Conservation (phyloP, 2,329 filamentous ascomycete species). For the Microcyclosporella mali region DNA sequence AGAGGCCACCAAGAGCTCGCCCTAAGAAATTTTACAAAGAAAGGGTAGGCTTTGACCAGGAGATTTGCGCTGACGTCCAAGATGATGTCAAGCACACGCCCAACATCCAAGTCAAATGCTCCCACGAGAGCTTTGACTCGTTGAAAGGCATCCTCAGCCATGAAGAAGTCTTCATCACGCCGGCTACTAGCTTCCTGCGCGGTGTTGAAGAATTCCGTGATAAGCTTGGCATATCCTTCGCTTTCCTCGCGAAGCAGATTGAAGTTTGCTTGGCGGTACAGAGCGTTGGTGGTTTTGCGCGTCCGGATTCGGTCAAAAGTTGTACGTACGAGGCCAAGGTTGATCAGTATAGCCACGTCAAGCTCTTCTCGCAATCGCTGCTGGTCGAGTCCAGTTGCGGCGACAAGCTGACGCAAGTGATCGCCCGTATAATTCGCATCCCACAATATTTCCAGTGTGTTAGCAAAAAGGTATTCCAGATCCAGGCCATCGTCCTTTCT, state of each 20-base stretch:
- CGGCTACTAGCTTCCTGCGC: slow-evolving; percentile 55
- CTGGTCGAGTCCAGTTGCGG: slow-evolving; percentile 65
- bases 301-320: slow-evolving; percentile 79
- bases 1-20: slow-evolving; percentile 96
- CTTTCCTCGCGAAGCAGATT: slow-evolving; percentile 92
- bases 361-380: slow-evolving; percentile 71
- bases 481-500: slow-evolving; percentile 45
- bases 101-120: slow-evolving; percentile 94
- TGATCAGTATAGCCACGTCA: slow-evolving; percentile 69
- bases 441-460: slow-evolving; percentile 72
- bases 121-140: slow-evolving; percentile 90
- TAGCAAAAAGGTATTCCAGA: slow-evolving; percentile 63
- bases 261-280: slow-evolving; percentile 95
- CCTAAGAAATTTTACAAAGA: slow-evolving; percentile 88
- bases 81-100: slow-evolving; percentile 86
- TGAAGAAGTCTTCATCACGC: slow-evolving; percentile 67
- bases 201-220: slow-evolving; percentile 91
- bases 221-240: slow-evolving; percentile 92
- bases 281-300: slow-evolving; percentile 81
- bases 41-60: slow-evolving; percentile 84
- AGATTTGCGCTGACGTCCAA: slow-evolving; percentile 92
- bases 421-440: slow-evolving; percentile 59
- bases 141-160: slow-evolving; percentile 81
- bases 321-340: slow-evolving; percentile 73
- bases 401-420: slow-evolving; percentile 61